These are phyloP conservation scores for sunflower (Helianthus annuus) DNA, from an alignment of 129 eudicot species.

Conservation along the genomic window DNA sequence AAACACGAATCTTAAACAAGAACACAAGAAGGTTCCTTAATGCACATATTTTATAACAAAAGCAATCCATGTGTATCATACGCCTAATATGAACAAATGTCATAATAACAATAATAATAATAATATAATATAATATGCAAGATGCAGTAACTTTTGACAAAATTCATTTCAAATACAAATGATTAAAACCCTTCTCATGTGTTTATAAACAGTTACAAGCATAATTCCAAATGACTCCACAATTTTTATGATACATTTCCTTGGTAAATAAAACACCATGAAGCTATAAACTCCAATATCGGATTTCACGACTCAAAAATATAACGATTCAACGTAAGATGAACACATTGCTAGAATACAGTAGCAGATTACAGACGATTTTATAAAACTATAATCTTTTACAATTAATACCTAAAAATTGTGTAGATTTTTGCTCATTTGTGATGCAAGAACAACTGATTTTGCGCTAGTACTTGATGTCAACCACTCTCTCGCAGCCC, in stretches of 20 bases:
- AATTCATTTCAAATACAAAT: slow-evolving; percentile 8
- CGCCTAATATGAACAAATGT: slow-evolving; percentile 8
- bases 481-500: slow-evolving; percentile 77
- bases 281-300: background rate
- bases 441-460: slow-evolving; percentile 76
- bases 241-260: slow-evolving; percentile 1
- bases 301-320: background rate
- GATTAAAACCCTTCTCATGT: background rate
- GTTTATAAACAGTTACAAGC: background rate
- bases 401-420: slow-evolving; percentile 22
- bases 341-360: slow-evolving; percentile 12
- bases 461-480: slow-evolving; percentile 59
- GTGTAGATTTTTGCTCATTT: slow-evolving; percentile 56
- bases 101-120: slow-evolving; percentile 2
- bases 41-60: background rate
- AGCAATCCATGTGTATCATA: background rate
- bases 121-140: slow-evolving; percentile 6
- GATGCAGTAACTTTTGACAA: background rate
- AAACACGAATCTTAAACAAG: slow-evolving; percentile 13
- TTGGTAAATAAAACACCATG: slow-evolving; percentile 10
- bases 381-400: slow-evolving; percentile 16
- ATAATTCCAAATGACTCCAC: slow-evolving; percentile 7
- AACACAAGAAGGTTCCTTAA: slow-evolving; percentile 15
- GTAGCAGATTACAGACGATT: slow-evolving; percentile 2
- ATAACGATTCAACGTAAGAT: slow-evolving; percentile 12